Evolutionary conservation across 2,329 filamentous ascomycete species (phyloP).

Genomic region (Diplodia sapinea): DNA sequence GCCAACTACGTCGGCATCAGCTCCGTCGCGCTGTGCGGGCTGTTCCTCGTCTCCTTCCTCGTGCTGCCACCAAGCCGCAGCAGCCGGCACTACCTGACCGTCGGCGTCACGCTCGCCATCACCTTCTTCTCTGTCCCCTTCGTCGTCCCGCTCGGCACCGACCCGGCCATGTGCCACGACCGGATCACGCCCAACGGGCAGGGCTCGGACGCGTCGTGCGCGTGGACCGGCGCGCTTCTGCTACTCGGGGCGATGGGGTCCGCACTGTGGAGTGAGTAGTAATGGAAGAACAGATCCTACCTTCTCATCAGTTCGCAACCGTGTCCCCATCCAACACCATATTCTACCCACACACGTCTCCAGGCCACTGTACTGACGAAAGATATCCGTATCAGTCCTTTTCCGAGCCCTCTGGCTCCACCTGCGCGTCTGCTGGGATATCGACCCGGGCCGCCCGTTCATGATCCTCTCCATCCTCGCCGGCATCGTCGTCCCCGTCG

Average conservation of each 20-base stretch:
- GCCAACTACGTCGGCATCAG: slow-evolving; percentile 78
- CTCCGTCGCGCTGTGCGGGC: slow-evolving; percentile 72
- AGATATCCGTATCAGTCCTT: slow-evolving; percentile 35
- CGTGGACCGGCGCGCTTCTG: slow-evolving; percentile 77
- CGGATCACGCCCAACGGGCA: slow-evolving; percentile 86
- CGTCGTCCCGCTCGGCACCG: slow-evolving; percentile 76
- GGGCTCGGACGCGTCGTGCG: slow-evolving; percentile 74
- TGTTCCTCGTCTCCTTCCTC: slow-evolving; percentile 77
- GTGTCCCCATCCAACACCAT: background rate
- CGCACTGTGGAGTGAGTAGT: slow-evolving; percentile 70
- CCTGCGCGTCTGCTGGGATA: slow-evolving; percentile 48
- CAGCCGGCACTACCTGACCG: slow-evolving; percentile 84
- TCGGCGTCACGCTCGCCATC: slow-evolving; percentile 74
- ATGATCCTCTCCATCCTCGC: slow-evolving; percentile 41
- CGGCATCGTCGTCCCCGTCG: slow-evolving; percentile 41
- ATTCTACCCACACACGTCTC: background rate
- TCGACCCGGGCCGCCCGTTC: slow-evolving; percentile 40
- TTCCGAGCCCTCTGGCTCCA: slow-evolving; percentile 49
- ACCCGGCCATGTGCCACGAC: slow-evolving; percentile 79
- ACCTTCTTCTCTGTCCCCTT: slow-evolving; percentile 67
- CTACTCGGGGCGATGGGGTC: slow-evolving; percentile 79
- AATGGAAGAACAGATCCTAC: background rate
- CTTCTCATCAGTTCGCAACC: background rate
- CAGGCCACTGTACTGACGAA: background rate
- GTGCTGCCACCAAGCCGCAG: slow-evolving; percentile 82